phyloP scores from a whole-genome alignment of 2,329 filamentous ascomycete genomes.

The Penicillium sp. region DNA sequence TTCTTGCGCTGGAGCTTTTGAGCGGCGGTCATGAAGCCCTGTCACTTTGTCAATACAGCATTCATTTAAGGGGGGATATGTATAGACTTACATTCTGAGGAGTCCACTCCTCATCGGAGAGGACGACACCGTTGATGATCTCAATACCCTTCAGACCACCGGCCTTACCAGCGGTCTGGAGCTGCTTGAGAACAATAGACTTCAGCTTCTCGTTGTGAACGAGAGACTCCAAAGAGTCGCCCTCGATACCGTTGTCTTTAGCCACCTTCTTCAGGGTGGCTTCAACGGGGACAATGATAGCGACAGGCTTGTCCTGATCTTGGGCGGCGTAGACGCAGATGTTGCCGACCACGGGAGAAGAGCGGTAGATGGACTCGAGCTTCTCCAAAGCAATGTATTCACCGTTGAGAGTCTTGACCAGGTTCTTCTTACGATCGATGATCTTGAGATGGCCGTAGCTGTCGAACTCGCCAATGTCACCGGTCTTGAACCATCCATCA shows the following conservation, averaged over 20 bases:
- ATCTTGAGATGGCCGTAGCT: conserved; percentile 68
- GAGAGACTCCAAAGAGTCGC: conserved; percentile 58
- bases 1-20: conserved; percentile 65
- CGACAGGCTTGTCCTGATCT: conserved; percentile 67
- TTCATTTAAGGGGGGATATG: neutral
- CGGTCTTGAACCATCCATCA: conserved; percentile 95
- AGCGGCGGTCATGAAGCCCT: conserved; percentile 60
- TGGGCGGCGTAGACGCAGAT: conserved; percentile 77
- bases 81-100: conserved; percentile 37
- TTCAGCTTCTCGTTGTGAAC: conserved; percentile 45
- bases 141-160: conserved; percentile 35
- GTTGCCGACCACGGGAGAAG: conserved; percentile 66
- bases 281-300: conserved; percentile 62
- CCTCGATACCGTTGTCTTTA: conserved; percentile 52
- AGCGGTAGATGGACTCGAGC: conserved; percentile 83
- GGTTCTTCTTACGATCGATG: conserved; percentile 95
- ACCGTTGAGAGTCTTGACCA: conserved; percentile 88
- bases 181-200: conserved; percentile 33
- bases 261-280: conserved; percentile 50
- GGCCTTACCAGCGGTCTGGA: conserved; percentile 31
- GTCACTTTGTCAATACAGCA: conserved; percentile 21
- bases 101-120: conserved; percentile 41
- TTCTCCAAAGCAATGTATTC: conserved; percentile 97
- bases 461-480: conserved; percentile 88
- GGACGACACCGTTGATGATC: conserved; percentile 38